A percentile compares a stretch with the other conserved stretches of the same genome.
Evolutionary conservation across 805 yeast genomes (phyloP).

Genomic region (Metschnikowia picachoensis): DNA sequence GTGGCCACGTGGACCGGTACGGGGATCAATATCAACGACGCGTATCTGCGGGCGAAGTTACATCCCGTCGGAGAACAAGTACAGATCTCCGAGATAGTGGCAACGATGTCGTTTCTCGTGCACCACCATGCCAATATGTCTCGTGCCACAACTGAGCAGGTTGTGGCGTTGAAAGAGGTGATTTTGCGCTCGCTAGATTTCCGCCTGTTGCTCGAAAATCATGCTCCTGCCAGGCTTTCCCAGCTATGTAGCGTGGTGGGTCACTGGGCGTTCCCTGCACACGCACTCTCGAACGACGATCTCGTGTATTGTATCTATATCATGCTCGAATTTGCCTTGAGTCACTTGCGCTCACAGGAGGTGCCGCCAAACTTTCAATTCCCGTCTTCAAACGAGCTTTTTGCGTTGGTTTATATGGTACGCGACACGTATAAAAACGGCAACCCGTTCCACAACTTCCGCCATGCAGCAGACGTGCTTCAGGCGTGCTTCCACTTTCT

Average conservation of each 20-base stretch:
- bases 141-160: slow-evolving; percentile 18
- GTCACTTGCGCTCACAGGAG: slow-evolving; percentile 18
- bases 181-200: slow-evolving; percentile 32
- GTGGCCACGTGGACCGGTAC: slow-evolving; percentile 45
- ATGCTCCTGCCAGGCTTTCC: slow-evolving; percentile 23
- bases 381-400: slow-evolving; percentile 40
- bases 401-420: slow-evolving; percentile 59
- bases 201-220: slow-evolving; percentile 23
- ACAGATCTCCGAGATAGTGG: slow-evolving; percentile 23
- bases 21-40: slow-evolving; percentile 19
- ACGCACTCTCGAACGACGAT: slow-evolving; percentile 60
- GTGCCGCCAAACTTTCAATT: slow-evolving; percentile 10
- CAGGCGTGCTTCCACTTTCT: slow-evolving; percentile 80
- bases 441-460: slow-evolving; percentile 90
- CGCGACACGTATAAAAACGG: slow-evolving; percentile 79
- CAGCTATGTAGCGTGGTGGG: slow-evolving; percentile 42
- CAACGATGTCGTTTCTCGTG: slow-evolving; percentile 36
- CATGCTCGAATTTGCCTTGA: slow-evolving; percentile 47
- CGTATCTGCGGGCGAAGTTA: slow-evolving; percentile 5
- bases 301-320: slow-evolving; percentile 55
- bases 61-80: slow-evolving; percentile 5
- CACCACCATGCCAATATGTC: slow-evolving; percentile 25
- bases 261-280: slow-evolving; percentile 71
- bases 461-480: slow-evolving; percentile 93
- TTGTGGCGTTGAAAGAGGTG: slow-evolving; percentile 23